Conservation (phyloP, 2,329 filamentous ascomycete genomes). For the Beauveria sp. region DNA sequence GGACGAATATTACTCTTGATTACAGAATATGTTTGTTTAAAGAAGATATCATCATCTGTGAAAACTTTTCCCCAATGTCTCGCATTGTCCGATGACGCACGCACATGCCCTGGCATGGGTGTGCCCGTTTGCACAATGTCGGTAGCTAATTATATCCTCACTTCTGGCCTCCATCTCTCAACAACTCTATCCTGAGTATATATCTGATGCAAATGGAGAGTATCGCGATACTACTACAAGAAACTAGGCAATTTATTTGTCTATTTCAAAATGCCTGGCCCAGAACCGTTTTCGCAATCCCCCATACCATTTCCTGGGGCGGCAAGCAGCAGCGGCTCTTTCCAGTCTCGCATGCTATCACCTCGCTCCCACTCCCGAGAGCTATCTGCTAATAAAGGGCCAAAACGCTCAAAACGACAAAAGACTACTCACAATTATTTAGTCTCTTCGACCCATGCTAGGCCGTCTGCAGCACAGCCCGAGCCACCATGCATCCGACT, state of each 20-base stretch:
- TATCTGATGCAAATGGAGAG: not conserved
- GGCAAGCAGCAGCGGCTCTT: not conserved
- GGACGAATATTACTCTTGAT: not conserved
- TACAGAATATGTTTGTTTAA: not conserved
- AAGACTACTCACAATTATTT: not conserved
- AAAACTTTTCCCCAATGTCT: not conserved
- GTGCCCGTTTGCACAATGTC: not conserved
- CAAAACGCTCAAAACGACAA: not conserved
- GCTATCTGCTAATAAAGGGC: not conserved
- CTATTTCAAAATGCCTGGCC: not conserved
- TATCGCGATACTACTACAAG: no score
- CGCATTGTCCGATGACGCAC: not conserved
- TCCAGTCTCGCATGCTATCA: not conserved
- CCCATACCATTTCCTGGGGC: not conserved
- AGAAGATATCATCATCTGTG: not conserved
- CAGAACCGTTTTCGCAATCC: not conserved
- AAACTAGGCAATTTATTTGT: not conserved
- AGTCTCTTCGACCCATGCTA: not conserved
- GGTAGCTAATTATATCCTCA: not conserved
- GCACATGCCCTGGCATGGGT: not conserved
- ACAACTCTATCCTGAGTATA: no score
- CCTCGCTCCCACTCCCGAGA: not conserved
- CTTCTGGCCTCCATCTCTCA: not conserved
- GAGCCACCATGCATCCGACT: not conserved
- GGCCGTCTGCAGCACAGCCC: not conserved